These are phyloP conservation scores for Dioscorea cayenensis DNA, from an alignment of 116 monocot genomes.

Conservation along the genomic window DNA sequence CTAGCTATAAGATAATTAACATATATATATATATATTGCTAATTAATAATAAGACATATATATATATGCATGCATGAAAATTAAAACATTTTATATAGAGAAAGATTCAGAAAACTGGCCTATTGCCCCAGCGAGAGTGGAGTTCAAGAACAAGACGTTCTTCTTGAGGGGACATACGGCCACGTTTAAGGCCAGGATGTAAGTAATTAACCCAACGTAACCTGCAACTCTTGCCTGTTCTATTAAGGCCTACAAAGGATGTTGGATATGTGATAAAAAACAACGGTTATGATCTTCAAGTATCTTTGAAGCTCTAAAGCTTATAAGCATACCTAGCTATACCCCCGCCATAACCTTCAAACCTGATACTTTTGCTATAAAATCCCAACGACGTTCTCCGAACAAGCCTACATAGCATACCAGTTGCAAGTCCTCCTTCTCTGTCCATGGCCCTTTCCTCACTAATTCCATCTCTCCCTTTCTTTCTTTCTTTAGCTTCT, in stretches of 20 bases:
- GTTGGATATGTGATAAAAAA: not conserved
- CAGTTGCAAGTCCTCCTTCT: constrained; percentile 30
- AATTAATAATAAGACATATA: too few relatives aligned
- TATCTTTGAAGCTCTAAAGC: not conserved
- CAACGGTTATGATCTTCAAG: not conserved
- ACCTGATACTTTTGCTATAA: constrained; percentile 26
- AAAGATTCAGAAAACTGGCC: constrained; percentile 12
- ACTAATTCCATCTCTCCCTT: not conserved
- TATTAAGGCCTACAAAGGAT: constrained; percentile 46
- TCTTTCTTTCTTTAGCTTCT: not conserved
- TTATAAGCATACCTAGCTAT: not conserved
- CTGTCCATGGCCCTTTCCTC: constrained; percentile 45
- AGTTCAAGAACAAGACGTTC: constrained; percentile 58
- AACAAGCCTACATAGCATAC: constrained; percentile 27
- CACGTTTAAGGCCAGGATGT: constrained; percentile 72
- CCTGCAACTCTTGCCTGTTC: constrained; percentile 91
- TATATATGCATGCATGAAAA: not conserved
- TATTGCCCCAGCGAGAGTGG: constrained; percentile 68
- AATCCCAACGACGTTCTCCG: constrained; percentile 45
- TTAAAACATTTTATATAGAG: not conserved
- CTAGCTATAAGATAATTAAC: too few relatives aligned
- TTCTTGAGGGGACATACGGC: constrained; percentile 63
- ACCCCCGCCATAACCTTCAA: not conserved
- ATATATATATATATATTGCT: too few relatives aligned
- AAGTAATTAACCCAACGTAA: constrained; percentile 91